These are phyloP conservation scores for Carex littledalei DNA, from an alignment of 176 grass and related monocot species.

Conservation along the genomic window DNA sequence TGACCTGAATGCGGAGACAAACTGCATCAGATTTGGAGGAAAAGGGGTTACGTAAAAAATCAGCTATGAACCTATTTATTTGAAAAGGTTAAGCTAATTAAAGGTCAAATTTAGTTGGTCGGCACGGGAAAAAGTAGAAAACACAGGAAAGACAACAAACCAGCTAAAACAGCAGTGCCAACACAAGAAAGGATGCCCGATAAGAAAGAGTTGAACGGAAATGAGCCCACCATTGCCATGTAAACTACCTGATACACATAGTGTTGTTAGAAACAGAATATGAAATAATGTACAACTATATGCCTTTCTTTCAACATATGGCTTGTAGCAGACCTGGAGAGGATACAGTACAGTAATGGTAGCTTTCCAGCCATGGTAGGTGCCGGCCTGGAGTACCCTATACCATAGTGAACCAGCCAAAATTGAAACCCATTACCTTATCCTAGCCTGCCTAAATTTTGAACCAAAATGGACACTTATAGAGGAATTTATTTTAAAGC, in stretches of 20 bases:
- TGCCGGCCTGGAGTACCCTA: neutral
- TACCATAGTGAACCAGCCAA: neutral
- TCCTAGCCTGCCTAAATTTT: neutral
- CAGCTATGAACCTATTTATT: neutral
- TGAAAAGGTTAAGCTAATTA: neutral
- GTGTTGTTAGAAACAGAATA: neutral
- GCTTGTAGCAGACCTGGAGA: neutral
- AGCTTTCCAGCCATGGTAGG: neutral
- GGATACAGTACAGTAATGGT: neutral
- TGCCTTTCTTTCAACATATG: neutral
- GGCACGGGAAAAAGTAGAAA: slow-evolving; percentile 65
- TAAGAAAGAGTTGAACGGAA: slow-evolving; percentile 70
- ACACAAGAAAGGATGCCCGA: slow-evolving; percentile 78
- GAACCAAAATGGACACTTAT: neutral
- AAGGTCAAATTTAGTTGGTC: neutral
- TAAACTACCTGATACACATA: slow-evolving; percentile 42
- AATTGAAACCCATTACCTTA: neutral
- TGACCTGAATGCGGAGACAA: slow-evolving; percentile 96
- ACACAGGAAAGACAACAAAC: slow-evolving; percentile 5
- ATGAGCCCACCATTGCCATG: slow-evolving; percentile 89
- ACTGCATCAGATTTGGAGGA: slow-evolving; percentile 35
- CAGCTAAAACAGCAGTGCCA: slow-evolving; percentile 76
- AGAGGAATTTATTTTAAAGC: neutral
- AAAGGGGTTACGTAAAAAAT: neutral
- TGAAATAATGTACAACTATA: neutral